Base-by-base conservation (phyloP, 495 filamentous ascomycete species). In the Penicillium daleae region DNA sequence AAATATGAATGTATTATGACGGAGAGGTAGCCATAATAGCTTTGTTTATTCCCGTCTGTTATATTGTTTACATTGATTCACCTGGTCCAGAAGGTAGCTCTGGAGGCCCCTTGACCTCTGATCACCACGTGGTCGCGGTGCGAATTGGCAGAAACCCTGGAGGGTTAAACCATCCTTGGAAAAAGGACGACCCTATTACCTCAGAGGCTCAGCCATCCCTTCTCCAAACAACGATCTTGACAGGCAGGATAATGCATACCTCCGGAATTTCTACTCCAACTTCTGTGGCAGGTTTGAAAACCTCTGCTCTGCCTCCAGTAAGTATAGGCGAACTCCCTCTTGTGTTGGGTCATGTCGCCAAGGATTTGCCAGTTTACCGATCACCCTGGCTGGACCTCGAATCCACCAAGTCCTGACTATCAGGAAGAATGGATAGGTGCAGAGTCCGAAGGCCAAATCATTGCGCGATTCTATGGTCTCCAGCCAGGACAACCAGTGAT, bases 391-490 rank as follows among this genome's bases (percentile, higher is more conserved):
- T 51, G 10, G 49, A 31, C 10, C 49, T 27, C 49, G 24, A 27
- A n/a, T 15, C 40, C 40, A 21, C 27, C 57, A 53, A 39, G 35
- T 26, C 27, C 57, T 42, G 2, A 24, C 27, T 39, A 40, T 42
- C 46, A 27, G 4, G 21, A 60, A 60, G 57, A 60, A 12, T 60
- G 55, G 44, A 21, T 6, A 42, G 44, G 57, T 17, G 21, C 32
- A 32, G 29, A 51, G 22, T 60, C 57, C 42, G 44, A 39, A 51
- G 57, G 57, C 19, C 57, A 60, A 39, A 22, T 29, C 9, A 60
- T 60, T 21, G 57, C 57, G n/a, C 46, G 48, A 60, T 22, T n/a
- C 33, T 60, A 60, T 40, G 57, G 48, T 51, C 44, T 60, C 31
- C 17, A 51, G 31, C 57, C 57, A 31, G 57, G 57, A 60, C 57